Evolutionary conservation across 352 stramenopile genomes (phyloP), one percentile per base, ranked within the genome.

Genomic region (Plasmopara muralis): DNA sequence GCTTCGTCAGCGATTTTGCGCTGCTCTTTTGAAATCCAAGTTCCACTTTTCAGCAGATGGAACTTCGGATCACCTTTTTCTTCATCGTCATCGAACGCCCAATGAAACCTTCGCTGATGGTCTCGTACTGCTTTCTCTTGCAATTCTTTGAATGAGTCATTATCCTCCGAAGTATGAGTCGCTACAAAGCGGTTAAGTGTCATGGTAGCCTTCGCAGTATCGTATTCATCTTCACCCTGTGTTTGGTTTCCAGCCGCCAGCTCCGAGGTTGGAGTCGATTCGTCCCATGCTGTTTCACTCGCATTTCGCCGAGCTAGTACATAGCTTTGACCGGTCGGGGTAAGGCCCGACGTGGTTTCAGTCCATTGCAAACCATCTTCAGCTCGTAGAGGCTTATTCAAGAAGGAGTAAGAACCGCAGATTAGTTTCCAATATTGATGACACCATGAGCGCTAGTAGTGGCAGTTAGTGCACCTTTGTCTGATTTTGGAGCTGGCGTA

Each of bases 111-210:
- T 43, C 67, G 63, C 31, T 78, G 64, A 56, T 94, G 83, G 20
- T 78, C 74, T 51, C 78, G 68, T 10, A 89, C 58, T 4, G 75
- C 52, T 44, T 94, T 81, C 35, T 85, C 69, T 55, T 92, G 83
- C 13, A 94, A 58, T 44, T 79, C 79, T 13, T 74, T 70, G 50
- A 91, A 94, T 16, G 81, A 64, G 10, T 78, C 74, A 44, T 94
- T 94, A 64, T 94, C 83, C 48, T 94, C 83, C 0, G 83, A 92
- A 34, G 83, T 94, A 57, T 94, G 76, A 0, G 74, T 89, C 31
- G 77, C 75, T 61, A 91, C 74, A 63, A 91, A 93, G 15, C 54
- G 62, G 43, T 87, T 79, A 38, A 93, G 65, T 39, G 78, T 85
- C 73, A 85, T 83, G 8, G 20, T 40, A 14, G 16, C 5, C n/a